These are phyloP conservation scores for Plasmopara viticola DNA, from an alignment of 352 stramenopile genomes.

Conservation along the genomic window DNA sequence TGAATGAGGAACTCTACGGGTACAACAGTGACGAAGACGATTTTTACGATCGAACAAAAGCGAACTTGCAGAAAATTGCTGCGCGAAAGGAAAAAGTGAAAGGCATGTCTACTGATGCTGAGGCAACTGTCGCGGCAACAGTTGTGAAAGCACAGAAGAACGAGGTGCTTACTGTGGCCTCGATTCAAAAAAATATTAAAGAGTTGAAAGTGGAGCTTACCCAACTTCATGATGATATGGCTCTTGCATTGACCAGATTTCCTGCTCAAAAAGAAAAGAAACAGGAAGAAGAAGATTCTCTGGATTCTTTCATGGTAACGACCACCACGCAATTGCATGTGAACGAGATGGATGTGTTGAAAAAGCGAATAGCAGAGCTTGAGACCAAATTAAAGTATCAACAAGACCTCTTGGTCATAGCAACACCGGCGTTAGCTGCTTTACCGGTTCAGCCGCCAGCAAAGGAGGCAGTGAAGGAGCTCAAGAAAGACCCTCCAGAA, in stretches of 20 bases:
- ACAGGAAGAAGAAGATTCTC: constrained; percentile 28
- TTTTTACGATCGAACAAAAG: constrained; percentile 69
- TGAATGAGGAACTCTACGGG: constrained; percentile 32
- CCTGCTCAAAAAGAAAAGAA: constrained; percentile 17
- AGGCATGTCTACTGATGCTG: neutral
- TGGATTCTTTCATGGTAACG: constrained; percentile 64
- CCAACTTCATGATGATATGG: constrained; percentile 24
- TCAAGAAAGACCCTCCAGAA: neutral
- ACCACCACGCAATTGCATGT: constrained; percentile 45
- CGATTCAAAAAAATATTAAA: constrained; percentile 39
- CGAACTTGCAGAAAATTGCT: constrained; percentile 45
- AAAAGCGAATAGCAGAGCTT: constrained; percentile 20
- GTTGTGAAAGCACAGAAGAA: constrained; percentile 1
- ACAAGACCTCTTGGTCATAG: constrained; percentile 41
- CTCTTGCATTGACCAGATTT: constrained; percentile 9
- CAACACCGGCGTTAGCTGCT: constrained; percentile 42
- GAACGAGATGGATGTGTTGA: constrained; percentile 25
- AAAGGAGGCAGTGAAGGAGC: constrained; percentile 2
- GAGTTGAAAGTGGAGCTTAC: constrained; percentile 31
- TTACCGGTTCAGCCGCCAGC: constrained; percentile 16
- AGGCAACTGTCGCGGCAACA: too few species aligned
- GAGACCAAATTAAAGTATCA: constrained; percentile 41
- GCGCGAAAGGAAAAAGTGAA: constrained; percentile 4
- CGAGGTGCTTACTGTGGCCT: constrained; percentile 47
- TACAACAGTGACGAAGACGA: constrained; percentile 75